Evolutionary conservation across 2,329 filamentous ascomycete genomes (phyloP), one percentile per base, ranked within the genome.

Genomic region (Aspergillaceae sp.): DNA sequence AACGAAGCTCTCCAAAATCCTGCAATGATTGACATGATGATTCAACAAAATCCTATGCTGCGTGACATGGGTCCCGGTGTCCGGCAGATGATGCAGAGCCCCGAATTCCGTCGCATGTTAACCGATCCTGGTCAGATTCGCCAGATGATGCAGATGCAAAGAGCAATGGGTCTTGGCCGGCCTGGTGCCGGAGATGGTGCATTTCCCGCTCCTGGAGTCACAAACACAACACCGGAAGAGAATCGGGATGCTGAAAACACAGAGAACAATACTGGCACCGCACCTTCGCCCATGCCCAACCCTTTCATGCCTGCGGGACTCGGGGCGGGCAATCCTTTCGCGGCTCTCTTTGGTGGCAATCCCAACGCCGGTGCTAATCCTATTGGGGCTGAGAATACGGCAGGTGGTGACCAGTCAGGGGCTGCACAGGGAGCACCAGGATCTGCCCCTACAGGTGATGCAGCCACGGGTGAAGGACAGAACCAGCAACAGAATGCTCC

Each of bases 1-100:
- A 94, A 92, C 67, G 91, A 96, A 69, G 88, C 90, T 33, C 84
- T 98, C 65, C 87, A 90, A 67, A 97, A 97, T 68, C 91, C 92
- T n/a, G 80, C 83, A 11, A 86, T 98, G 57, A 79, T 97, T 62
- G 88, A 97, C 62, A 87, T 94, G 79, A 87, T 97, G 78, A 89
- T 98, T 57, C 82, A 92, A 58, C 81, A 85, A 61, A 95, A 95
- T 63, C 92, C 92, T 2, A 84, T 88, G 76, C 74, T 89, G 11
- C 79, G 83, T 57, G 77, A 80, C 49, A 79, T 86, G 66, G 74
- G 75, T 26, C 86, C 86, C 36, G 79, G 84, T 49, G 86, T 87
- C 26, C 81, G 89, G 56, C 82, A 94, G 61, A 84, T 96, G 68
- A 80, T 98, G 58, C 83, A 88, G 50, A 92, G 90, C 27, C 90